Base-by-base conservation (phyloP, 176 grass and related monocot species). In the Calamus simplicifolius region DNA sequence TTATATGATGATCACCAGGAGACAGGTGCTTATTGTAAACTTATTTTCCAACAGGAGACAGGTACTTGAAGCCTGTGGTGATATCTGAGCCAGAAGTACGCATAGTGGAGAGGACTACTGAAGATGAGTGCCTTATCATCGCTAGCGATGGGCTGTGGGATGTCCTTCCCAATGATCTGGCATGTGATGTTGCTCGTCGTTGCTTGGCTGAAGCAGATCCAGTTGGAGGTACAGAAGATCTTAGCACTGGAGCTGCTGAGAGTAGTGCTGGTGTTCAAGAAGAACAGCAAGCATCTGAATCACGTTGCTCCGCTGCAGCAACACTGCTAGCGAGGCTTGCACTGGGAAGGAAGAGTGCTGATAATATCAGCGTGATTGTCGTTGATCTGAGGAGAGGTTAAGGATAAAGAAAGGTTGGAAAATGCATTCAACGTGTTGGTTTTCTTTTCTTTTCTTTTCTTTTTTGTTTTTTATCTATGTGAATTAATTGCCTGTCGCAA, bases 131-230 rank as follows among this genome's bases (percentile, higher is more conserved):
- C 64, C 38, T 96, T 25, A 90, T 96, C 59, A 77, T 96, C 2
- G 91, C 91, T 0, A 96, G 80, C 70, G 91, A 96, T 10, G 91
- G 91, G 16, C 69, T 96, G 60, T 96, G 91, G 91, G 91, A 96
- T n/a, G 91, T 82, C 5, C 51, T 96, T 8, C 66, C 80, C 0
- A 96, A 96, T 4, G 75, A 84, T 56, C 57, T 71, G 21, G 77
- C 91, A 2, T 85, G 91, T 31, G 55, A 74, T 4, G 83, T 90
- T 0, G 83, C 86, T 8, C 71, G 83, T 6, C 83, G 82, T 1
- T 87, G 80, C 74, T 73, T 95, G 12, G 61, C 78, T 52, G 90
- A 95, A 59, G 67, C 2, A 29, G 85, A 69, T 16, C 53, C 62
- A 4, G 58, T 43, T 5, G 50, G 27, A 59, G 65, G 68, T 4